Evolutionary conservation across 73 alveolate species (phyloP).

Genomic region (Paramecium bursaria): DNA sequence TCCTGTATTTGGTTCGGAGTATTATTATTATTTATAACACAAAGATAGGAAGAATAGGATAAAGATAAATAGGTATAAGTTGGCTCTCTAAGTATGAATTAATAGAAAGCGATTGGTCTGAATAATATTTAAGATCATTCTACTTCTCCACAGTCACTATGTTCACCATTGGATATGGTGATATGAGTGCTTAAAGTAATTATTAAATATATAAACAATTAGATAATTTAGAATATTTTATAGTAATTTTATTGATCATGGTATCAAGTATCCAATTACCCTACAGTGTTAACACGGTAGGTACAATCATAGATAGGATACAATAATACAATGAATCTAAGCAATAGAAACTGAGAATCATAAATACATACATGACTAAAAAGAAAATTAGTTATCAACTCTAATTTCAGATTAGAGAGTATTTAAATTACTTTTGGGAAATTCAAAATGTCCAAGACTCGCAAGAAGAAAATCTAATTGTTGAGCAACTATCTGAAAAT

Average conservation of each 20-base stretch:
- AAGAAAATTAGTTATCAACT: slow-evolving; percentile 42
- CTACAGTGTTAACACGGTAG: slow-evolving; percentile 40
- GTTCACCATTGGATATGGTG: slow-evolving; percentile 67
- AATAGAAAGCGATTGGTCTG: slow-evolving; percentile 19
- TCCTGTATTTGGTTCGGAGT: slow-evolving; percentile 52
- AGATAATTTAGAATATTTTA: slow-evolving; percentile 38
- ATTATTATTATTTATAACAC: background rate
- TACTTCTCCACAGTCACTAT: slow-evolving; percentile 53
- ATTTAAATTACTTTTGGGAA: slow-evolving; percentile 44
- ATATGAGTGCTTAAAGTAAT: slow-evolving; percentile 34
- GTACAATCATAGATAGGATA: slow-evolving; percentile 38
- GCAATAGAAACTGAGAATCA: background rate
- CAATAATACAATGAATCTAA: slow-evolving; percentile 11
- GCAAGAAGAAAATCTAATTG: slow-evolving; percentile 23
- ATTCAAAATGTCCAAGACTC: slow-evolving; percentile 16
- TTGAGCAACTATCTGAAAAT: slow-evolving; percentile 39
- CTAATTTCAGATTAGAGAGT: background rate
- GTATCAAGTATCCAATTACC: slow-evolving; percentile 42
- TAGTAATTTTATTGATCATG: slow-evolving; percentile 10
- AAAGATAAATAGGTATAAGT: slow-evolving; percentile 7
- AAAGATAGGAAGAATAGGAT: slow-evolving; percentile 23
- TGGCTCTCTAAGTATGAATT: slow-evolving; percentile 24
- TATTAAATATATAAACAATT: background rate
- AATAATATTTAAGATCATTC: slow-evolving; percentile 45
- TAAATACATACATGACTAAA: slow-evolving; percentile 31